These are phyloP conservation scores for Russula vinacea DNA, from an alignment of 768 basidiomycete genomes.

Conservation along the genomic window DNA sequence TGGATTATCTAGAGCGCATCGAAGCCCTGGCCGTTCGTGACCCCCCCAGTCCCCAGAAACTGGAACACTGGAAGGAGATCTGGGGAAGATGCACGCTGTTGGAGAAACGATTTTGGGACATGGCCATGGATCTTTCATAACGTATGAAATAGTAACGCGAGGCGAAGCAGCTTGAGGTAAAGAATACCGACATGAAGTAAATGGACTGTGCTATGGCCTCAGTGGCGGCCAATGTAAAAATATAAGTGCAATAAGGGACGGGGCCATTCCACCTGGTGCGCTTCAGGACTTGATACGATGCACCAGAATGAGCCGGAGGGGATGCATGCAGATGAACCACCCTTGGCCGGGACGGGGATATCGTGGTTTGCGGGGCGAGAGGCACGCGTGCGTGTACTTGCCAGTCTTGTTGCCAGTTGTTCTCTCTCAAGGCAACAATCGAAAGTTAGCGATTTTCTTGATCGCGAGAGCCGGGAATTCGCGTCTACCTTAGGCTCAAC, in stretches of 20 bases:
- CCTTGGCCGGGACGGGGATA: no score
- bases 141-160: neutral
- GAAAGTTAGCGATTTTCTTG: no score
- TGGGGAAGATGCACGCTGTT: conserved; percentile 75
- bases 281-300: no score
- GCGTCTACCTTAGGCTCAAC: no score
- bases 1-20: conserved; percentile 57
- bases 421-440: no score
- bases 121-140: conserved; percentile 41
- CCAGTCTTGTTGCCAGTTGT: no score
- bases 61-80: conserved; percentile 63
- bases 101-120: conserved; percentile 89
- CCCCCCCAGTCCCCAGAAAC: conserved; percentile 57
- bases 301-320: no score
- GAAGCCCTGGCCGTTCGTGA: conserved; percentile 59
- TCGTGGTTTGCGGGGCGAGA: no score
- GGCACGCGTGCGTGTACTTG: no score
- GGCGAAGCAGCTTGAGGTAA: neutral
- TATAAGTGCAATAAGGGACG: neutral
- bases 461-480: no score
- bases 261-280: no score
- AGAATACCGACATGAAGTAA: neutral
- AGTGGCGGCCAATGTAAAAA: neutral
- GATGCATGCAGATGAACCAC: no score
- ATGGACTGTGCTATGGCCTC: neutral